A percentile compares a stretch with the other conserved stretches of the same genome.
Evolutionary conservation across 371 early-diverging fungal genomes (phyloP).

Genomic region (Fennellomyces sp.): DNA sequence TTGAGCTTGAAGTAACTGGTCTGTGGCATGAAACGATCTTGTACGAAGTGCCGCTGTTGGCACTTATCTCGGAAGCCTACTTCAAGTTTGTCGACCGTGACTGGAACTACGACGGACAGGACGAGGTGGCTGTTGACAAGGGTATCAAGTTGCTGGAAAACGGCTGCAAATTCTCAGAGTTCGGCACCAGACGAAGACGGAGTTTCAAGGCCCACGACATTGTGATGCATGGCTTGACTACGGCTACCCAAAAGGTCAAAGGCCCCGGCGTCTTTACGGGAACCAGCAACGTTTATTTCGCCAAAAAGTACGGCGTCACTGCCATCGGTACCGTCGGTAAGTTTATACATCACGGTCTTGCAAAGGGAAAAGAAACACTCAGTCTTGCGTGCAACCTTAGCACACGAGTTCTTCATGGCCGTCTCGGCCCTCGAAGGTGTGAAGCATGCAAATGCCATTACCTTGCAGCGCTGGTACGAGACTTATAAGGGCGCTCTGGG

Average conservation of each 20-base stretch:
- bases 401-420: constrained; percentile 84
- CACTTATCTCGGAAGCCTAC: constrained; percentile 74
- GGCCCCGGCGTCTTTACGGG: constrained; percentile 57
- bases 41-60: constrained; percentile 76
- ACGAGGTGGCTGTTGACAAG: constrained; percentile 57
- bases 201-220: constrained; percentile 71
- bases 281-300: constrained; percentile 77
- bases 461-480: constrained; percentile 63
- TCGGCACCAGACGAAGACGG: constrained; percentile 78
- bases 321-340: constrained; percentile 77
- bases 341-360: background rate
- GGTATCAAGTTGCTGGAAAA: constrained; percentile 45
- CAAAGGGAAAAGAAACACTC: background rate
- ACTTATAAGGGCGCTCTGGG: constrained; percentile 63
- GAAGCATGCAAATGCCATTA: constrained; percentile 60
- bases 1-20: constrained; percentile 60
- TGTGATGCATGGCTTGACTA: constrained; percentile 54
- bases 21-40: constrained; percentile 76
- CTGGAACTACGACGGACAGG: constrained; percentile 71
- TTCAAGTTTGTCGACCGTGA: constrained; percentile 71
- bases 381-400: constrained; percentile 16
- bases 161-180: constrained; percentile 77
- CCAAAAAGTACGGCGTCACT: constrained; percentile 60
- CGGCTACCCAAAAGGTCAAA: constrained; percentile 23
- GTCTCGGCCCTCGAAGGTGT: constrained; percentile 71